These are phyloP conservation scores for Coemansia sp. DNA, from an alignment of 192 early-diverging fungal genomes.

Conservation along the genomic window DNA sequence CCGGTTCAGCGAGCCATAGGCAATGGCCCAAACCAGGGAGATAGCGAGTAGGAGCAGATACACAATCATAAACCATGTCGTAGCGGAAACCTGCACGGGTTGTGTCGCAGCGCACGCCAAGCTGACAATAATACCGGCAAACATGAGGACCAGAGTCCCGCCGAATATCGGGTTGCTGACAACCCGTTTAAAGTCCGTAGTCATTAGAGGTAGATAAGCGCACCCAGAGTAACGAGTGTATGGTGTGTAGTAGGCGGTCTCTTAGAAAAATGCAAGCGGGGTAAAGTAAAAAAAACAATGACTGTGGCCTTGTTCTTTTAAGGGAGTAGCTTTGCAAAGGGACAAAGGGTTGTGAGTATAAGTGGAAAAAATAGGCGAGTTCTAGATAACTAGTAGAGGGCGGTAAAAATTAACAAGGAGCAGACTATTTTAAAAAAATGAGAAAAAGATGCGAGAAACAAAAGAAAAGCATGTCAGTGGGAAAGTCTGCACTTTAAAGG, in stretches of 20 bases:
- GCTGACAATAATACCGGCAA: slow-evolving; percentile 30
- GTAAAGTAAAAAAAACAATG: neutral
- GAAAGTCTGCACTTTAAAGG: neutral
- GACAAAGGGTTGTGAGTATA: neutral
- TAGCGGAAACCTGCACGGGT: slow-evolving; percentile 29
- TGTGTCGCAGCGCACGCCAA: slow-evolving; percentile 44
- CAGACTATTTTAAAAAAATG: slow-evolving; percentile 1
- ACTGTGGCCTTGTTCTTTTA: slow-evolving; percentile 1
- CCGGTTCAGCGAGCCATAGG: slow-evolving; percentile 40
- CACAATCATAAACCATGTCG: slow-evolving; percentile 51
- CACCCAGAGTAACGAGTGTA: neutral
- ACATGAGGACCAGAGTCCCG: slow-evolving; percentile 44
- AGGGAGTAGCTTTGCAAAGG: neutral
- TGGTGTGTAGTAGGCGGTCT: neutral
- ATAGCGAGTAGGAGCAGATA: slow-evolving; percentile 29
- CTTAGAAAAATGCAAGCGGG: neutral
- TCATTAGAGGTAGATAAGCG: slow-evolving; percentile 2
- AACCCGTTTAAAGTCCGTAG: slow-evolving; percentile 26
- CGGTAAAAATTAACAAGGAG: slow-evolving; percentile 6
- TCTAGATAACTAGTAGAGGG: neutral
- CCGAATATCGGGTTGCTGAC: slow-evolving; percentile 47
- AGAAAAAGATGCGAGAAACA: slow-evolving; percentile 7
- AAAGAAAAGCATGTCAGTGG: slow-evolving; percentile 8
- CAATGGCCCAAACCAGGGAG: slow-evolving; percentile 25
- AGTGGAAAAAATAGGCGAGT: slow-evolving; percentile 4